phyloP scores from a whole-genome alignment of 176 grass and related monocot genomes.

The Carex cristatella region DNA sequence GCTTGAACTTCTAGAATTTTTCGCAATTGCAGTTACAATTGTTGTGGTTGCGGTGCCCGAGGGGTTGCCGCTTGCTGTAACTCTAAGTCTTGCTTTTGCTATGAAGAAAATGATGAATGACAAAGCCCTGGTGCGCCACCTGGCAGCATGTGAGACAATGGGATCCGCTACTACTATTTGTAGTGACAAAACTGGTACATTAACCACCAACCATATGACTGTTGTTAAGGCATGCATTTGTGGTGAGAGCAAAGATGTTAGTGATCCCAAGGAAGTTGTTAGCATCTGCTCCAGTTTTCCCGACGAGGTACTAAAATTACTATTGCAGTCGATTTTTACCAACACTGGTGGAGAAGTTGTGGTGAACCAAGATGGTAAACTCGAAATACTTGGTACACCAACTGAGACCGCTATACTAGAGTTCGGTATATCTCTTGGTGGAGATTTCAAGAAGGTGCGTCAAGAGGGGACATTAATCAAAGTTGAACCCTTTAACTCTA shows the following conservation, averaged over 20 bases:
- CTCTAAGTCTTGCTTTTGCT: slow-evolving; percentile 91
- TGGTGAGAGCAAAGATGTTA: slow-evolving; percentile 60
- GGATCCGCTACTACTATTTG: slow-evolving; percentile 84
- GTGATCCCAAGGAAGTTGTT: slow-evolving; percentile 30
- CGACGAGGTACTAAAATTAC: slow-evolving; percentile 41
- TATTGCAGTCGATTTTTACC: slow-evolving; percentile 79
- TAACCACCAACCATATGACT: slow-evolving; percentile 94
- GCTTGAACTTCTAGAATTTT: slow-evolving; percentile 77
- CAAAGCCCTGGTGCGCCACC: slow-evolving; percentile 81
- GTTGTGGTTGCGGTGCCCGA: slow-evolving; percentile 90
- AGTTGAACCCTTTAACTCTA: slow-evolving; percentile 87
- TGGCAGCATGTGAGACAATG: slow-evolving; percentile 96
- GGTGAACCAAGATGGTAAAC: slow-evolving; percentile 53
- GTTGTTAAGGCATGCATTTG: slow-evolving; percentile 90
- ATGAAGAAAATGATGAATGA: slow-evolving; percentile 99
- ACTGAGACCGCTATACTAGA: slow-evolving; percentile 87
- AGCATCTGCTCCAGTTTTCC: slow-evolving; percentile 47
- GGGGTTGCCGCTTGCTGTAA: slow-evolving; percentile 84
- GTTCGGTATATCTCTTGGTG: slow-evolving; percentile 63
- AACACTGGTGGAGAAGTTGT: slow-evolving; percentile 91
- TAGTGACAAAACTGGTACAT: slow-evolving; percentile 93
- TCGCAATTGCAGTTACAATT: slow-evolving; percentile 87
- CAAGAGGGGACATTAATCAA: slow-evolving; percentile 60
- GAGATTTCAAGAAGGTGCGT: slow-evolving; percentile 57
- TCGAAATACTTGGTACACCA: slow-evolving; percentile 82